Evolutionary conservation across 2,329 filamentous ascomycete species (phyloP).

Genomic region (Emmonsiellopsis sp.): DNA sequence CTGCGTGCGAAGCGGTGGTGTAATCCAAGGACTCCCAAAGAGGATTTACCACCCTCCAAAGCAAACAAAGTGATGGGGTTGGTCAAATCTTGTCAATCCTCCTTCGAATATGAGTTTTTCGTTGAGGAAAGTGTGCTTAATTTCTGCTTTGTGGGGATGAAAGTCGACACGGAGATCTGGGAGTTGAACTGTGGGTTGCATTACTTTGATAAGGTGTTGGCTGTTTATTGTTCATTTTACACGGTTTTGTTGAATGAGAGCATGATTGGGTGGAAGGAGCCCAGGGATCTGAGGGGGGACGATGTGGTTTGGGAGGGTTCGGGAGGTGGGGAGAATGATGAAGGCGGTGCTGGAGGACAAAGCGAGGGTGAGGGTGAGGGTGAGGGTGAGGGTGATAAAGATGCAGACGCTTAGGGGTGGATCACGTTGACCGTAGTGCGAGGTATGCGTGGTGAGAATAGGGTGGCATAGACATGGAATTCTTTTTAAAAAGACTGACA

Average conservation of each 20-base stretch:
- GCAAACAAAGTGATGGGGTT: slow-evolving; percentile 3
- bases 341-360: neutral
- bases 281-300: slow-evolving; percentile 23
- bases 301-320: slow-evolving; percentile 9
- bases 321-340: slow-evolving; percentile 5
- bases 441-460: neutral
- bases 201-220: slow-evolving; percentile 53
- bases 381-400: neutral
- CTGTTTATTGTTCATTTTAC: slow-evolving; percentile 54
- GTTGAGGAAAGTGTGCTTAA: slow-evolving; percentile 54
- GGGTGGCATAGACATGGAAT: too few species aligned
- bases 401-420: neutral
- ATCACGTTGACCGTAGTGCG: neutral
- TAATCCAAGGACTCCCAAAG: slow-evolving; percentile 30
- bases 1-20: slow-evolving; percentile 43
- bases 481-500: too few species aligned
- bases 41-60: slow-evolving; percentile 30
- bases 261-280: slow-evolving; percentile 57
- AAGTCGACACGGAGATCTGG: slow-evolving; percentile 47
- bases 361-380: neutral
- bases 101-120: slow-evolving; percentile 46
- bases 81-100: slow-evolving; percentile 16
- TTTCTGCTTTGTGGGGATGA: slow-evolving; percentile 56
- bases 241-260: slow-evolving; percentile 58
- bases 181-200: slow-evolving; percentile 50